Conservation (phyloP, 192 early-diverging fungal species). For the Phycomyces nitens region DNA sequence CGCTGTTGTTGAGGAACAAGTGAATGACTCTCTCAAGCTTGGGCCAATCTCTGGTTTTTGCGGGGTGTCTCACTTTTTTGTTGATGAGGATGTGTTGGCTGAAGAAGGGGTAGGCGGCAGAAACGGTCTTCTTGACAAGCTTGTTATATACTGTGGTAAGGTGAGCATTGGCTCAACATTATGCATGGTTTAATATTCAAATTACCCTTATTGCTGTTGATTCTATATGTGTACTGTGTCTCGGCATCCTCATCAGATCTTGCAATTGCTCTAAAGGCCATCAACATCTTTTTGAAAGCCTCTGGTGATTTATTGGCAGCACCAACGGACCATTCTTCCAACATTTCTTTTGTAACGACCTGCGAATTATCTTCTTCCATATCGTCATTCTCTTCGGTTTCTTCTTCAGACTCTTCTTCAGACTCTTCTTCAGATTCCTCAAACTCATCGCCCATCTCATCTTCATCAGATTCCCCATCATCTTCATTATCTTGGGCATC, state of each 20-base stretch:
- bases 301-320: constrained; percentile 61
- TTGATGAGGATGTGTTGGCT: constrained; percentile 58
- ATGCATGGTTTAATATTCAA: neutral
- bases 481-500: constrained; percentile 19
- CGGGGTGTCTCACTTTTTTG: constrained; percentile 26
- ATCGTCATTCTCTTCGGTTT: constrained; percentile 22
- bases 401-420: constrained; percentile 26
- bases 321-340: constrained; percentile 47
- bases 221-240: constrained; percentile 56
- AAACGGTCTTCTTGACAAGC: constrained; percentile 68
- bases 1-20: constrained; percentile 67
- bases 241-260: constrained; percentile 55
- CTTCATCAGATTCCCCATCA: constrained; percentile 18
- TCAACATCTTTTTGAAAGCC: constrained; percentile 68
- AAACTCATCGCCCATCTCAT: constrained; percentile 23
- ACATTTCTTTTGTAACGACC: constrained; percentile 60
- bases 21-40: constrained; percentile 68
- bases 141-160: constrained; percentile 66
- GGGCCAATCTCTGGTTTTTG: constrained; percentile 19
- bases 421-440: constrained; percentile 29
- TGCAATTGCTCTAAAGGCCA: constrained; percentile 83
- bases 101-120: constrained; percentile 65
- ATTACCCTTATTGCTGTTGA: constrained; percentile 54
- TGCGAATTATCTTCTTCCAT: constrained; percentile 28
- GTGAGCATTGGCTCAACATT: neutral